Percentiles rank a stretch among this genome's conserved stretches.
Conservation (phyloP, 2,329 filamentous ascomycete genomes). For the Penicillium hesseltinei region DNA sequence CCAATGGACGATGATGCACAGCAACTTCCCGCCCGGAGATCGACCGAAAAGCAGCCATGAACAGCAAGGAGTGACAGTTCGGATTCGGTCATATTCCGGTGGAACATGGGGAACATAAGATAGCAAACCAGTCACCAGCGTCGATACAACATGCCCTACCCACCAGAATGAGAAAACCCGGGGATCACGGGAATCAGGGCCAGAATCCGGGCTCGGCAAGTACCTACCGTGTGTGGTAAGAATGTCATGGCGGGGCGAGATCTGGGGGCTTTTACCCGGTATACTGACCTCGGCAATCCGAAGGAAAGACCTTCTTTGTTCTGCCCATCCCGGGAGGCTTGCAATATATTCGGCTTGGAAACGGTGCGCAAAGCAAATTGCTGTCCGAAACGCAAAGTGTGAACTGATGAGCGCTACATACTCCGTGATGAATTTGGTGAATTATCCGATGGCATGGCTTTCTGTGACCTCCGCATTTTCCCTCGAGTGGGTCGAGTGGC, state of each 20-base stretch:
- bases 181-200: not conserved
- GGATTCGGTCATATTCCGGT: slow-evolving; percentile 13
- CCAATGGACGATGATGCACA: not conserved
- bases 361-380: not conserved
- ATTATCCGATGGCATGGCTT: not conserved
- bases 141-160: not conserved
- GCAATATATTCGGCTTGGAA: not conserved
- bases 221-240: not conserved
- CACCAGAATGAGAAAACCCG: not conserved
- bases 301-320: not conserved
- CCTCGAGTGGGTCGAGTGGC: not conserved
- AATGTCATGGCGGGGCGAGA: not conserved
- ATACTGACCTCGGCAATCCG: not conserved
- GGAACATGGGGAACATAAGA: not conserved
- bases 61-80: slow-evolving; percentile 10
- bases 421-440: not conserved
- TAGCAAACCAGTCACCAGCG: not conserved
- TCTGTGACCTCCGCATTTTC: not conserved
- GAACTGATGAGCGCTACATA: not conserved
- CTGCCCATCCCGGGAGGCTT: not conserved
- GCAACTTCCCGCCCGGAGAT: slow-evolving; percentile 19
- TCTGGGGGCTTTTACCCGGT: slow-evolving; percentile 1
- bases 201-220: not conserved
- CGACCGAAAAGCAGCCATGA: slow-evolving; percentile 11
- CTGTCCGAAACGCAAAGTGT: not conserved